Percentiles rank a stretch among this genome's conserved stretches.
Conservation (phyloP, 2,329 filamentous ascomycete species). For the Alternaria triticimaculans region DNA sequence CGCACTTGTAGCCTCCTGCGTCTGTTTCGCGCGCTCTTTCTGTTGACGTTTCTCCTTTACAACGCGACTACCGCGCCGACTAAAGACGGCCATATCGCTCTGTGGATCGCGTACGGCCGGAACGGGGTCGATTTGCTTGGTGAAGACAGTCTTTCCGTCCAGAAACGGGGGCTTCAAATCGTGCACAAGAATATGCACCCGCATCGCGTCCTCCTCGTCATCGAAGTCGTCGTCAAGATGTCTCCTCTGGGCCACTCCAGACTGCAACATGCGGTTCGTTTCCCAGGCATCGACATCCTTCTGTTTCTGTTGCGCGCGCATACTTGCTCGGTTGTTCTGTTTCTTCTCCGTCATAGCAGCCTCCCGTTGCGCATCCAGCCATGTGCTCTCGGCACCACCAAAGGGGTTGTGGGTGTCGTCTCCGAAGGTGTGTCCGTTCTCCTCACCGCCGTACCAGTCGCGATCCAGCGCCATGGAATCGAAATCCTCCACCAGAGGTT, state of each 20-base stretch:
- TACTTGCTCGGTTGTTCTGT: slow-evolving; percentile 72
- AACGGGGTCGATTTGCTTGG: slow-evolving; percentile 94
- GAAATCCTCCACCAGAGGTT: slow-evolving; percentile 67
- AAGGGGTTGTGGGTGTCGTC: slow-evolving; percentile 95
- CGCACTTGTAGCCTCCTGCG: slow-evolving; percentile 91
- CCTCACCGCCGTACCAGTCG: slow-evolving; percentile 92
- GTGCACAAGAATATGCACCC: slow-evolving; percentile 90
- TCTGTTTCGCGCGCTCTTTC: slow-evolving; percentile 90
- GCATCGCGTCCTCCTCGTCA: slow-evolving; percentile 86
- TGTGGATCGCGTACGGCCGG: slow-evolving; percentile 91
- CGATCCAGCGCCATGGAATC: slow-evolving; percentile 80
- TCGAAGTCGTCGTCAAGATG: slow-evolving; percentile 83
- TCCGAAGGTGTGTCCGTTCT: slow-evolving; percentile 83
- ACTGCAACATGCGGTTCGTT: slow-evolving; percentile 97
- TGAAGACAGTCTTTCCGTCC: slow-evolving; percentile 94
- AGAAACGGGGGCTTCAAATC: slow-evolving; percentile 93
- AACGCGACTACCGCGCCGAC: slow-evolving; percentile 90
- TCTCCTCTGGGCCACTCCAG: slow-evolving; percentile 88
- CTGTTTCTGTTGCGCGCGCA: slow-evolving; percentile 81
- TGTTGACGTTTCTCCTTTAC: slow-evolving; percentile 91
- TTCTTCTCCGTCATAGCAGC: slow-evolving; percentile 80
- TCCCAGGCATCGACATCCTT: slow-evolving; percentile 98
- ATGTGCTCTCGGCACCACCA: slow-evolving; percentile 73
- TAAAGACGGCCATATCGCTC: slow-evolving; percentile 99
- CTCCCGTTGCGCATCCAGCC: slow-evolving; percentile 78